A percentile compares a stretch with the other conserved stretches of the same genome.
phyloP scores from a whole-genome alignment of 2,329 filamentous ascomycete genomes.

The Paramyrothecium sp. region DNA sequence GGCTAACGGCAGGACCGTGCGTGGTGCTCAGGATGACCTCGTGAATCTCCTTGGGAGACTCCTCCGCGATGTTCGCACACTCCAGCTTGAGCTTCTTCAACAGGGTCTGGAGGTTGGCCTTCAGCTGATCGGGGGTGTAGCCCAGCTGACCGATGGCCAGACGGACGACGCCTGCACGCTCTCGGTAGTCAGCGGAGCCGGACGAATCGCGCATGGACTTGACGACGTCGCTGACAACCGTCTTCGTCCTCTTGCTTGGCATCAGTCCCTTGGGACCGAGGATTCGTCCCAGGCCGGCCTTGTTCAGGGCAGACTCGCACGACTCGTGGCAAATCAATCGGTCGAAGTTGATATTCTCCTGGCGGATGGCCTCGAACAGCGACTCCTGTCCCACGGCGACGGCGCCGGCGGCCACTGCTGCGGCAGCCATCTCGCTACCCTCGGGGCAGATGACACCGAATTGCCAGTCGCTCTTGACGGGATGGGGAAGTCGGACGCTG shows the following conservation, averaged over 20 bases:
- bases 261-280: conserved; percentile 89
- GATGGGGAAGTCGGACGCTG: conserved; percentile 83
- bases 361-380: conserved; percentile 74
- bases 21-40: conserved; percentile 83
- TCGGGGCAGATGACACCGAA: conserved; percentile 93
- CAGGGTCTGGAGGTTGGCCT: conserved; percentile 78
- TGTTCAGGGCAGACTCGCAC: conserved; percentile 74
- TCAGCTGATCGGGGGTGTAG: conserved; percentile 84
- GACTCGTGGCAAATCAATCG: conserved; percentile 81
- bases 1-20: conserved; percentile 78
- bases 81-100: conserved; percentile 77
- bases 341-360: conserved; percentile 82
- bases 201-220: conserved; percentile 77
- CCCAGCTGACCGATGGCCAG: conserved; percentile 89
- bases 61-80: conserved; percentile 65
- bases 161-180: conserved; percentile 78
- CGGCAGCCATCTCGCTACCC: conserved; percentile 68
- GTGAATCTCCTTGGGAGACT: conserved; percentile 42
- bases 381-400: conserved; percentile 81
- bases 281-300: conserved; percentile 75
- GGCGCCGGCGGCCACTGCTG: conserved; percentile 77
- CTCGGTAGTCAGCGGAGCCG: conserved; percentile 83
- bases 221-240: conserved; percentile 79
- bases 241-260: conserved; percentile 85
- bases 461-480: conserved; percentile 82